Conservation (phyloP, 2,329 filamentous ascomycete genomes). For the Cladobotryum mycophilum region DNA sequence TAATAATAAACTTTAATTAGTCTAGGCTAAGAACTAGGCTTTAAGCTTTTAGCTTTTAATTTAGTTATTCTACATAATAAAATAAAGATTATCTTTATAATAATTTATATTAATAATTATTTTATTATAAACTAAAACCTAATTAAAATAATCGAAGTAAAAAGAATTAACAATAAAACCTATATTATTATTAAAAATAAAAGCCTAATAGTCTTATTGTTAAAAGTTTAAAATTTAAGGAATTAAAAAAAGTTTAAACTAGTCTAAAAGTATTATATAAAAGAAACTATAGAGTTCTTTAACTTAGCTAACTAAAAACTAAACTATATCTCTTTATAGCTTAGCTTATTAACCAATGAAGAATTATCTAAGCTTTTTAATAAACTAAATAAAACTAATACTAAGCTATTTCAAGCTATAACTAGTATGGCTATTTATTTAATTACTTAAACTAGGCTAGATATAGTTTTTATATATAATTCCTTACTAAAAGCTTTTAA, state of each 20-base stretch:
- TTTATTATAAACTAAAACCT: neutral
- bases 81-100: neutral
- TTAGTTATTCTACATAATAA: neutral
- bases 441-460: no score
- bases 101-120: neutral
- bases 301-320: constrained; percentile 6
- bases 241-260: neutral
- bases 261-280: constrained; percentile 1
- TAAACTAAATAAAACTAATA: no score
- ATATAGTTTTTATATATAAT: no score
- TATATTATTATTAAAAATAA: no score
- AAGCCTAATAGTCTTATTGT: neutral
- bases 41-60: neutral
- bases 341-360: neutral
- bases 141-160: neutral
- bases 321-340: neutral
- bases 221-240: neutral
- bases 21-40: neutral
- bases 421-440: no score
- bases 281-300: neutral
- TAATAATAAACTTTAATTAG: constrained; percentile 3
- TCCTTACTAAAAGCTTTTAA: no score
- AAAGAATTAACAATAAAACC: constrained; percentile 2
- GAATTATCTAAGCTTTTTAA: neutral
- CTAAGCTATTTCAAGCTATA: no score